Evolutionary conservation across 345 rosid species (phyloP).

Genomic region (Tarenaya hassleriana): DNA sequence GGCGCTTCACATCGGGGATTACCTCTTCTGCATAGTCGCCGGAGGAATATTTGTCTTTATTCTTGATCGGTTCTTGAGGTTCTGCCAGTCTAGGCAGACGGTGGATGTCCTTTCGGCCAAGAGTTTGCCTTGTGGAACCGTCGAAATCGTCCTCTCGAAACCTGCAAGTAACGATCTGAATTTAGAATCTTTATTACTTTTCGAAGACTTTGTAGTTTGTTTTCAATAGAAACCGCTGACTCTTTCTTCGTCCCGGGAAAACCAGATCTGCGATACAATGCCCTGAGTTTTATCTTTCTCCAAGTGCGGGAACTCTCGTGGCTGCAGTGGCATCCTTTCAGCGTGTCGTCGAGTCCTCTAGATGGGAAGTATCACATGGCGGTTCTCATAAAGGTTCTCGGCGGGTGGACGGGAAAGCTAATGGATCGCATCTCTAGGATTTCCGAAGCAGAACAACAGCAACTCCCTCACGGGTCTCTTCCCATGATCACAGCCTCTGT

Average conservation of each 20-base stretch:
- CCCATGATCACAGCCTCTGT: constrained; percentile 58
- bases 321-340: constrained; percentile 98
- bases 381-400: constrained; percentile 74
- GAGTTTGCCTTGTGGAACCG: constrained; percentile 74
- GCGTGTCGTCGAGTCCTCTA: constrained; percentile 87
- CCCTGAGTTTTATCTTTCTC: constrained; percentile 79
- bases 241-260: background rate
- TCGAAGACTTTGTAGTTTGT: too few species aligned
- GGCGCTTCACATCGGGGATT: constrained; percentile 82
- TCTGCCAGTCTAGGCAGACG: constrained; percentile 72
- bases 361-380: constrained; percentile 62
- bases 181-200: background rate
- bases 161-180: constrained; percentile 47
- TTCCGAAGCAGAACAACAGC: constrained; percentile 30
- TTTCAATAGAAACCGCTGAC: constrained; percentile 3
- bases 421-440: constrained; percentile 36
- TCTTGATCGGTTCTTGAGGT: constrained; percentile 85
- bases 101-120: constrained; percentile 67
- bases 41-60: constrained; percentile 76
- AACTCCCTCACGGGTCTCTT: constrained; percentile 18
- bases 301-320: constrained; percentile 80
- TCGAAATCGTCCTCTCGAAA: constrained; percentile 64
- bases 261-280: constrained; percentile 65
- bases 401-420: constrained; percentile 71
- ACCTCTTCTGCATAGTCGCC: constrained; percentile 58